phyloP scores from a whole-genome alignment of 2,329 filamentous ascomycete species.

The Herpotrichia juniperi region DNA sequence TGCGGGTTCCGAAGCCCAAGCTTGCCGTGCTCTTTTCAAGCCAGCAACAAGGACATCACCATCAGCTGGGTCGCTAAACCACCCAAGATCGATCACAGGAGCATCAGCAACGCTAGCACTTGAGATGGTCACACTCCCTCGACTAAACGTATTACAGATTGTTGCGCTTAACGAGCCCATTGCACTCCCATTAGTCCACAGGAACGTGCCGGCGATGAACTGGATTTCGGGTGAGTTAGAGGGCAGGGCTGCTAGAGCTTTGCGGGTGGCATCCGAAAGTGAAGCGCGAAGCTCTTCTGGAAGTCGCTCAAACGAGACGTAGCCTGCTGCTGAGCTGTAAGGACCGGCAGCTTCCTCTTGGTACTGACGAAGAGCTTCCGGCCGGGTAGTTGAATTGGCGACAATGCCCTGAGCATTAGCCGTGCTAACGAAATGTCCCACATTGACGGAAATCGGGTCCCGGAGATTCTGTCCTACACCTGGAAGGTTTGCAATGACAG shows the following conservation, averaged over 20 bases:
- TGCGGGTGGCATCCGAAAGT: conserved; percentile 1
- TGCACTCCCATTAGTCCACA: conserved; percentile 7
- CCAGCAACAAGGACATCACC: conserved; percentile 31
- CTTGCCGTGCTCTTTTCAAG: conserved; percentile 29
- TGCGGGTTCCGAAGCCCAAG: conserved; percentile 18
- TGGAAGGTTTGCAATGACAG: conserved; percentile 59
- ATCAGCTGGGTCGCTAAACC: conserved; percentile 34
- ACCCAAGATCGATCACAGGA: conserved; percentile 39
- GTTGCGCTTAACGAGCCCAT: conserved; percentile 8
- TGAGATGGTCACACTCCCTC: conserved; percentile 38
- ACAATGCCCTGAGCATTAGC: conserved; percentile 10
- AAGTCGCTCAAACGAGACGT: conserved; percentile 10
- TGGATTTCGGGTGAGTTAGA: conserved; percentile 9
- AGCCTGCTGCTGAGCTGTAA: conserved; percentile 10
- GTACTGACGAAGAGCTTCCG: conserved; percentile 18
- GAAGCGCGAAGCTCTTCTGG: conserved; percentile 1
- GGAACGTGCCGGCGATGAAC: conserved; percentile 8
- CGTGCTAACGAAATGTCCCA: conserved; percentile 10
- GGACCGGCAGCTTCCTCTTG: conserved; percentile 9
- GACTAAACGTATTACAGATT: conserved; percentile 20
- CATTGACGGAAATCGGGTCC: conserved; percentile 48
- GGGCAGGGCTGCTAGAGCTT: background rate
- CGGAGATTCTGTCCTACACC: conserved; percentile 68
- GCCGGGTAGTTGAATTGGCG: conserved; percentile 9
- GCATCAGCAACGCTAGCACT: conserved; percentile 24